Conservation (phyloP, 768 basidiomycete genomes). For the Myochromella boudieri region DNA sequence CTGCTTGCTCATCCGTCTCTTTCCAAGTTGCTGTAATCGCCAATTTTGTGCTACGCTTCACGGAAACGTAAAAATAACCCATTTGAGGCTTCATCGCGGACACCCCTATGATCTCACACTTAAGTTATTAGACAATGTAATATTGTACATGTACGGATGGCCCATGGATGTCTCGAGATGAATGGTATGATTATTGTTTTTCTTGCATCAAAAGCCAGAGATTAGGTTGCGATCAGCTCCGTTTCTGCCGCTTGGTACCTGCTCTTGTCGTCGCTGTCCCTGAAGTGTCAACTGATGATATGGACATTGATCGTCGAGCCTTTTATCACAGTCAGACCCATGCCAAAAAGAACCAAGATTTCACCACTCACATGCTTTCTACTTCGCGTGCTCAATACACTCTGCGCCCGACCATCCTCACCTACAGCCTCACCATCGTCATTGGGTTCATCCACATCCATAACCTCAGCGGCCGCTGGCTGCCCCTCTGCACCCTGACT, state of each 20-base stretch:
- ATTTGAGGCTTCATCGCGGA: neutral
- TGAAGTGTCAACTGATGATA: conserved; percentile 74
- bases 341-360: neutral
- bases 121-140: conserved; percentile 5
- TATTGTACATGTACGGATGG: no score
- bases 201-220: no score
- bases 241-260: conserved; percentile 59
- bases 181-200: neutral
- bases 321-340: conserved; percentile 24
- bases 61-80: conserved; percentile 30
- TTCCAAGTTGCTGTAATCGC: conserved; percentile 73
- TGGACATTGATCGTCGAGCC: conserved; percentile 67
- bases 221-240: conserved; percentile 38
- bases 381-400: conserved; percentile 57
- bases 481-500: conserved; percentile 39
- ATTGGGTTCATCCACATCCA: conserved; percentile 50
- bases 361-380: conserved; percentile 56
- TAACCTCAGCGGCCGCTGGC: conserved; percentile 33
- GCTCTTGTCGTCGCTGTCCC: conserved; percentile 49
- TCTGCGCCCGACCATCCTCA: conserved; percentile 62
- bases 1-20: conserved; percentile 1
- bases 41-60: conserved; percentile 85
- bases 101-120: neutral
- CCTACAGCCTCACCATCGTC: conserved; percentile 36
- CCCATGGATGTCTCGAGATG: neutral